A percentile compares a stretch with the other conserved stretches of the same genome.
These are phyloP conservation scores for Plasmodium adleri DNA, from an alignment of 169 alveolate species.

Conservation along the genomic window DNA sequence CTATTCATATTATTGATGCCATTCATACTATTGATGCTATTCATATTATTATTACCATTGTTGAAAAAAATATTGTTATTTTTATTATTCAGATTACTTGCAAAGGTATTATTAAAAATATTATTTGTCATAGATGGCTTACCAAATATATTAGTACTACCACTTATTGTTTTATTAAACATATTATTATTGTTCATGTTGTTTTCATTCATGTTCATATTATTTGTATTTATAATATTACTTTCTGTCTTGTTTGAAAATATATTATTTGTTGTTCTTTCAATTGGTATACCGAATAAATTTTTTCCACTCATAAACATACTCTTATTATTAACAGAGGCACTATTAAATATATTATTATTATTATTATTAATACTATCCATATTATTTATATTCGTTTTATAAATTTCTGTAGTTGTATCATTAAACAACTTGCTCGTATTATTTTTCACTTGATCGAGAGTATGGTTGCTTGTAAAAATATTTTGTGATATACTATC, in stretches of 20 bases:
- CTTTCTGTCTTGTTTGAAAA: too few species aligned
- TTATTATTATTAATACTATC: not conserved
- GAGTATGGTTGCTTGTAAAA: too few species aligned
- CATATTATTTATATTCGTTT: not conserved
- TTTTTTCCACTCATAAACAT: not conserved
- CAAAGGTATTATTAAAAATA: not conserved
- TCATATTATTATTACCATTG: too few species aligned
- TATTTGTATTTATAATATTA: conserved; percentile 15
- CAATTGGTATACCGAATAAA: not conserved
- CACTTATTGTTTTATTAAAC: conserved; percentile 3
- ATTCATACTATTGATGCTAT: too few species aligned
- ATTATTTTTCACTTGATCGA: too few species aligned
- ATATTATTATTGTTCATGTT: not conserved
- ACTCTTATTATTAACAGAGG: not conserved
- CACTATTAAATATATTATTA: not conserved
- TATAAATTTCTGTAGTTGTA: too few species aligned
- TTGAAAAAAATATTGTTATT: too few species aligned
- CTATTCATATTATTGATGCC: too few species aligned
- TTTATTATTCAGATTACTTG: not conserved
- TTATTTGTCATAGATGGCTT: not conserved
- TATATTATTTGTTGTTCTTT: too few species aligned
- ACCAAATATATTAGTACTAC: not conserved
- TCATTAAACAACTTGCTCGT: too few species aligned
- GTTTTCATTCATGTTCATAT: conserved; percentile 10
- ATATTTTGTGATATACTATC: too few species aligned